Base-by-base conservation (phyloP, 345 rosid species). In the Brassica carinata region DNA sequence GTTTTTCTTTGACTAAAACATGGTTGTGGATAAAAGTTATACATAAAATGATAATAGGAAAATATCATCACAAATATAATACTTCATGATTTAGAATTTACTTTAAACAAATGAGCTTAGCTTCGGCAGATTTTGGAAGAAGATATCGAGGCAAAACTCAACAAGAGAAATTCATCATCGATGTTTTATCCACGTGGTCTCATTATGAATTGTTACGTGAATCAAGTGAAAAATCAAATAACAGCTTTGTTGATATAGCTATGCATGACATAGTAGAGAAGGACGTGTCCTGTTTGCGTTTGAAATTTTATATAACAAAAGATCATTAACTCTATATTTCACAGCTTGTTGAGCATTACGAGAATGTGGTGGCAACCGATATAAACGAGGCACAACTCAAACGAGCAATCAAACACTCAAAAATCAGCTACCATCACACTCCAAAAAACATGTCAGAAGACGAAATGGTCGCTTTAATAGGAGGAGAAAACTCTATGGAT, bases 361-460 rank as follows among this genome's bases (percentile, higher is more conserved):
- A 61, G 33, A 61, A 61, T 3, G 65, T 61, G 65, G 65, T 61
- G 65, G 65, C 65, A 4, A 61, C 65, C n/a, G 65, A 61, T 61
- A 61, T 61, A 61, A 59, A 61, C 30, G 65, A 61, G 65, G 65
- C 65, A 26, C 65, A 61, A 5, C 65, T 61, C 26, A 61, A 61
- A 11, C 65, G 65, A 61, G 65, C 65, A 61, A 26, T 61, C 65
- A 26, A 61, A 61, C 65, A 61, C 65, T 5, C 65, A 61, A 23
- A 33, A 61, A 61, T 82, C 67, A 77, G 23, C 23, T 82, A 82
- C 79, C 82, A 82, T 55, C 82, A 77, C 82, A 82, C 84, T 18
- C 84, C 82, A 33, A 29, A 10, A 66, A 14, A 23, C 0, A 82
- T 82, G 72, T 77, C 82, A 13, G 82, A 77, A 66, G 84, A 82